Evolutionary conservation across 805 yeast species (phyloP).

Genomic region (Jamesozyma jinghongensis): DNA sequence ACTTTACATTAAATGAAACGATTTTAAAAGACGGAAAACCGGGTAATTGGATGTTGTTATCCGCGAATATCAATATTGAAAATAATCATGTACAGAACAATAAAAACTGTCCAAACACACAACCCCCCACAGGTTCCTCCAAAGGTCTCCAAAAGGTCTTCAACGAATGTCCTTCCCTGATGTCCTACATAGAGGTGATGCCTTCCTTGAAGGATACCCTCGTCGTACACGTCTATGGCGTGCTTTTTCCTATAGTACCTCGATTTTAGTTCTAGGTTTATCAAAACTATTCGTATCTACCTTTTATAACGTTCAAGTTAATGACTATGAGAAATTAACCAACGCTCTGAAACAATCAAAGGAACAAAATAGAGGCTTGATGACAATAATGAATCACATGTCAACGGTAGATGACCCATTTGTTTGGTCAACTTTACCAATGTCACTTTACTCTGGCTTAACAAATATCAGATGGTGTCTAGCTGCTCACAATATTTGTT

Average conservation of each 20-base stretch:
- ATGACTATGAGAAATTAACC: constrained; percentile 56
- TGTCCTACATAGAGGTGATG: constrained; percentile 66
- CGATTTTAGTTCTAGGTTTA: constrained; percentile 52
- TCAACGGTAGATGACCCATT: constrained; percentile 87
- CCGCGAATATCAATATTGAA: no score
- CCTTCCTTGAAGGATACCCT: constrained; percentile 56
- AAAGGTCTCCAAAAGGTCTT: no score
- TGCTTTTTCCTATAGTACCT: constrained; percentile 55
- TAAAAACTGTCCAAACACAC: no score
- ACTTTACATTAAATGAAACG: no score
- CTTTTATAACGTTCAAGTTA: constrained; percentile 55
- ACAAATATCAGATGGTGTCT: constrained; percentile 84
- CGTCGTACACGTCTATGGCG: constrained; percentile 55
- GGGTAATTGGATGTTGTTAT: no score
- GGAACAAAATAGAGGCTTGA: constrained; percentile 58
- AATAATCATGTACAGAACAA: no score
- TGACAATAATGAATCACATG: constrained; percentile 92
- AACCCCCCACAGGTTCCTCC: no score
- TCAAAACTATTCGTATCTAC: constrained; percentile 54
- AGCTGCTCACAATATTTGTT: constrained; percentile 89
- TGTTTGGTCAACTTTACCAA: constrained; percentile 78
- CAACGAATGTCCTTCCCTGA: constrained; percentile 58
- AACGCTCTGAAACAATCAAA: constrained; percentile 54
- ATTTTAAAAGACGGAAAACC: no score
- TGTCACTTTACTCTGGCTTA: constrained; percentile 50